Percentiles rank a stretch among this genome's conserved stretches.
Evolutionary conservation across 495 filamentous ascomycete species (phyloP).

Genomic region (Durotheca rogersii): DNA sequence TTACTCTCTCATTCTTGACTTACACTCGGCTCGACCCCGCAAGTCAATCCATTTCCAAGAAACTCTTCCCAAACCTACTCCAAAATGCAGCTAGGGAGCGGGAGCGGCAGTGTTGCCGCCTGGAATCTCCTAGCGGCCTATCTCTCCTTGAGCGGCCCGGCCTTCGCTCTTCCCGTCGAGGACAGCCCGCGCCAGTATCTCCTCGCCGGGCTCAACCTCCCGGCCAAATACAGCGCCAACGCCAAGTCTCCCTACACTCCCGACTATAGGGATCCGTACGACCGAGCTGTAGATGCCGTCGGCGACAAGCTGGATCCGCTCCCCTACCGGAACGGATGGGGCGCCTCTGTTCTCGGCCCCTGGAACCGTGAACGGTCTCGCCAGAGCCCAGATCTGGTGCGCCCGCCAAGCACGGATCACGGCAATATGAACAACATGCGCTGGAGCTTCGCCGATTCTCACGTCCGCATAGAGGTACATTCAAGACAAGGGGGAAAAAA

Average conservation of each 20-base stretch:
- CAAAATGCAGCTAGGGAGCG: conserved; percentile 41
- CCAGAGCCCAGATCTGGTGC: conserved; percentile 63
- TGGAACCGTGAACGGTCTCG: conserved; percentile 63
- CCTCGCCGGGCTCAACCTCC: conserved; percentile 46
- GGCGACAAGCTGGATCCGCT: conserved; percentile 60
- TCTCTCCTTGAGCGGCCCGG: conserved; percentile 34
- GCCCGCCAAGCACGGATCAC: conserved; percentile 65
- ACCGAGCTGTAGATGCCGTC: conserved; percentile 55
- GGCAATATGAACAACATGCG: conserved; percentile 63
- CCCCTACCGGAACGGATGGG: conserved; percentile 65
- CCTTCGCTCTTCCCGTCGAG: conserved; percentile 45
- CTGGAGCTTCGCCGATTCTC: conserved; percentile 69
- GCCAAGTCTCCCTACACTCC: conserved; percentile 47
- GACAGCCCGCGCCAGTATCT: conserved; percentile 55
- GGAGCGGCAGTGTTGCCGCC: conserved; percentile 6
- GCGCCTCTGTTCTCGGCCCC: conserved; percentile 63
- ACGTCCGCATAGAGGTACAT: conserved; percentile 65
- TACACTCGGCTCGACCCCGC: too few species aligned
- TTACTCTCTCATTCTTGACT: too few species aligned
- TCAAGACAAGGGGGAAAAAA: too few species aligned
- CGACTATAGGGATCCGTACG: conserved; percentile 45
- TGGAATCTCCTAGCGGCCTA: conserved; percentile 35
- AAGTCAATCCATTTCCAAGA: too few species aligned
- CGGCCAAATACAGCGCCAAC: conserved; percentile 41
- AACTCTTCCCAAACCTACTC: too few species aligned